Evolutionary conservation across 805 yeast species (phyloP).

Genomic region (Wickerhamomyces bisporus): DNA sequence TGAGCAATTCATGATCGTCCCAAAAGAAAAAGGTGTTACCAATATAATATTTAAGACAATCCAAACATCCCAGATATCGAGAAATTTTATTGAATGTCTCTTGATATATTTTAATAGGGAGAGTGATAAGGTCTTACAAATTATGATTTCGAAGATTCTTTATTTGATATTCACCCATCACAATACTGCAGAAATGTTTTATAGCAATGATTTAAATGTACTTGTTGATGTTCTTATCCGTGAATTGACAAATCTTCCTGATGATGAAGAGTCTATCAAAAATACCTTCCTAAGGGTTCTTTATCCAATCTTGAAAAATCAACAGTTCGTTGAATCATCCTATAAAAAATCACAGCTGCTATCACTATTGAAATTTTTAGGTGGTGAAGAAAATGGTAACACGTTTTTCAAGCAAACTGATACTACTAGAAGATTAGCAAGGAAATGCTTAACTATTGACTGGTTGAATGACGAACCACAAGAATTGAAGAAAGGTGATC

Average conservation of each 20-base stretch:
- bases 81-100: slow-evolving; percentile 60
- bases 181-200: slow-evolving; percentile 59
- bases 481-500: neutral
- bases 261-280: slow-evolving; percentile 50
- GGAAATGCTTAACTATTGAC: slow-evolving; percentile 19
- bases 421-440: slow-evolving; percentile 38
- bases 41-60: neutral
- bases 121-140: slow-evolving; percentile 62
- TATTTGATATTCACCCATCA: slow-evolving; percentile 65
- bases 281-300: slow-evolving; percentile 72
- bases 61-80: slow-evolving; percentile 35
- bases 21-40: slow-evolving; percentile 47
- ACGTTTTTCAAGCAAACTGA: slow-evolving; percentile 31
- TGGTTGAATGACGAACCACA: slow-evolving; percentile 25
- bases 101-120: slow-evolving; percentile 76
- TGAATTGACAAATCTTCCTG: slow-evolving; percentile 67
- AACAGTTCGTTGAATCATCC: slow-evolving; percentile 50
- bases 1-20: slow-evolving; percentile 79
- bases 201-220: slow-evolving; percentile 80
- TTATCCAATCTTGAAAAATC: slow-evolving; percentile 60
- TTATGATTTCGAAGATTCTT: slow-evolving; percentile 72
- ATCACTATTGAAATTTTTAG: slow-evolving; percentile 46
- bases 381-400: slow-evolving; percentile 22
- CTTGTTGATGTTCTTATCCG: slow-evolving; percentile 78
- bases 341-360: slow-evolving; percentile 56